Evolutionary conservation across 495 filamentous ascomycete species (phyloP), one percentile per base, ranked within the genome.

Genomic region (Amorphotheca resinae): DNA sequence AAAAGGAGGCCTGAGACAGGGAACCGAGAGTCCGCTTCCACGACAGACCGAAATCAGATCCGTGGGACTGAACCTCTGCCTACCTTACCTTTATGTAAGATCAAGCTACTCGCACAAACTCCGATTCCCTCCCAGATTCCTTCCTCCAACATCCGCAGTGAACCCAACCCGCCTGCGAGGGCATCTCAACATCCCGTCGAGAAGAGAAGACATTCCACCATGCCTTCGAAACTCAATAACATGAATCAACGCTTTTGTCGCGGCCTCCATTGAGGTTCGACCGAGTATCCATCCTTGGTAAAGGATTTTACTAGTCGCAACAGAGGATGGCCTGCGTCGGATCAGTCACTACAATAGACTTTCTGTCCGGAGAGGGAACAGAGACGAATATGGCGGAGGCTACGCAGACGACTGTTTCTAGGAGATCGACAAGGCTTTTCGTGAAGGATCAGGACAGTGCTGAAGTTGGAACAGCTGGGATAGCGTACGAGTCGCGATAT

Each of bases 391-490:
- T 44, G 46, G 16, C 20, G 16, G 41, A 35, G 21, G 31, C 20
- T 2, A 40, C 11, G 25, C 18, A 31, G 4, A 30, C 33, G 1
- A 42, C 33, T 11, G 25, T 54, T 18, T 54, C 51, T 35, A 50
- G 44, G 31, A 28, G 51, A 22, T 44, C 51, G 20, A 45, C 47
- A 14, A 43, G 51, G 23, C 20, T 39, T 3, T 54, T 44, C n/a
- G 23, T 21, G 7, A 41, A 48, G 15, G 41, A 54, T 8, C 43
- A 50, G 22, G 21, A 49, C 9, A n/a, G 16, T 25, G 26, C 41
- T 22, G 46, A 45, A 16, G 17, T n/a, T 0, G 38, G 26, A 22
- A 46, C 18, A 2, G 22, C 17, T 12, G 35, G 14, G 14, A 34
- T 38, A 20, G 17, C 21, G 0, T 16, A 7, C 23, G 44, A 50